Conservation (phyloP, 345 rosid genomes). For the Hevea brasiliensis region DNA sequence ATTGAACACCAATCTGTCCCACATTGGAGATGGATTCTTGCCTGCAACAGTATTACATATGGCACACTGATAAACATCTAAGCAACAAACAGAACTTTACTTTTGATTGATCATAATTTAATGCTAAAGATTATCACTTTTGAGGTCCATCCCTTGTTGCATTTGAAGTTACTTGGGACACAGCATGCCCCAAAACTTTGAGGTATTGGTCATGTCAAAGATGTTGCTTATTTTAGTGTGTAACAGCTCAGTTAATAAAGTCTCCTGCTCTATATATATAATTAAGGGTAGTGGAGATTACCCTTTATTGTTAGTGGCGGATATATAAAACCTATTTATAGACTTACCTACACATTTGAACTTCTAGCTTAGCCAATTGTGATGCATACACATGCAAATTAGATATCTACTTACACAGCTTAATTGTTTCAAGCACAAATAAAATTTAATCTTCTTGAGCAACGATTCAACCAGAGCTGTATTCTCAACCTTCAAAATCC, state of each 20-base stretch:
- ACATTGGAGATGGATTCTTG: conserved; percentile 87
- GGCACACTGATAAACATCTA: neutral
- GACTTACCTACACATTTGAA: neutral
- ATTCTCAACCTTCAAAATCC: neutral
- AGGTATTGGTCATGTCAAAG: neutral
- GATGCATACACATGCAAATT: neutral
- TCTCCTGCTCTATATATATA: neutral
- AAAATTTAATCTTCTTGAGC: neutral
- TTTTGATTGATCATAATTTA: neutral
- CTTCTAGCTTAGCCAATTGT: neutral
- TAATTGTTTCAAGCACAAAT: neutral
- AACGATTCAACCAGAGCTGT: neutral
- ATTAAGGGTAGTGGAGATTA: no score
- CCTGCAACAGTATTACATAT: conserved; percentile 43
- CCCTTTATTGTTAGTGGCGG: no score
- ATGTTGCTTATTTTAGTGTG: neutral
- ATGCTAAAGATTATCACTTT: neutral
- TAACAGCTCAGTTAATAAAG: neutral
- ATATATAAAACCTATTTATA: neutral
- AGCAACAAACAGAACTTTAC: neutral
- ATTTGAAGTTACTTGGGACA: neutral
- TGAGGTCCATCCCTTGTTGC: neutral
- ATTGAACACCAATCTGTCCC: conserved; percentile 97
- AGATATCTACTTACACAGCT: neutral
- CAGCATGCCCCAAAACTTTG: neutral